phyloP scores from a whole-genome alignment of 208 protist species.

The Plasmodiophora brassicae region DNA sequence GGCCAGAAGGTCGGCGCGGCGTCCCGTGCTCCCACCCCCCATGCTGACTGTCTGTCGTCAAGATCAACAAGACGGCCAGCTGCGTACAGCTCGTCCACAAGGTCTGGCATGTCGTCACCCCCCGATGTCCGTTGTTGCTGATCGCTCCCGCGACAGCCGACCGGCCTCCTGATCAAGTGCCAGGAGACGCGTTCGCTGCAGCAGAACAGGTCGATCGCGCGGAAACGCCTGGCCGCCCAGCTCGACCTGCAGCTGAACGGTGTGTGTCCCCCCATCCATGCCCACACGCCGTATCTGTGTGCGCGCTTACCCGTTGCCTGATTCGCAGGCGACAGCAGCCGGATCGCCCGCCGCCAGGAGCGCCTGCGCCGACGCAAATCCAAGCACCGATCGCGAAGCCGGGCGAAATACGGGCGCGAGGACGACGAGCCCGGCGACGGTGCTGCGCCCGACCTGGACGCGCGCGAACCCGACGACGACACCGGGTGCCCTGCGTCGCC shows the following conservation, averaged over 20 bases:
- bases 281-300: too few relatives aligned
- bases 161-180: not conserved
- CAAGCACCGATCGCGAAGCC: too few relatives aligned
- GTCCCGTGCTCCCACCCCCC: not conserved
- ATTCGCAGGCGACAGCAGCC: too few relatives aligned
- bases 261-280: too few relatives aligned
- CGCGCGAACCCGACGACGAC: too few relatives aligned
- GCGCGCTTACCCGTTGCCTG: too few relatives aligned
- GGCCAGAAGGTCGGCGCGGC: not conserved
- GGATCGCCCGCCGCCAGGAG: too few relatives aligned
- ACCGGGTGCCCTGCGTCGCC: too few relatives aligned
- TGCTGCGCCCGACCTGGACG: too few relatives aligned
- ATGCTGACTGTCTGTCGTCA: not conserved
- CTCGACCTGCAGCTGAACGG: not conserved
- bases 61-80: slow-evolving; percentile 20
- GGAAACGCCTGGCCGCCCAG: not conserved
- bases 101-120: not conserved
- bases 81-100: slow-evolving; percentile 1
- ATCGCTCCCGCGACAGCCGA: not conserved
- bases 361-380: too few relatives aligned
- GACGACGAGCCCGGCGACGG: too few relatives aligned
- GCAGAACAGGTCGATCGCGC: not conserved
- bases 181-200: slow-evolving; percentile 12
- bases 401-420: too few relatives aligned
- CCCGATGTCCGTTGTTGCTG: not conserved